Evolutionary conservation across 768 basidiomycete species (phyloP), one percentile per base, ranked within the genome.

Genomic region (Trametes gibbosa): DNA sequence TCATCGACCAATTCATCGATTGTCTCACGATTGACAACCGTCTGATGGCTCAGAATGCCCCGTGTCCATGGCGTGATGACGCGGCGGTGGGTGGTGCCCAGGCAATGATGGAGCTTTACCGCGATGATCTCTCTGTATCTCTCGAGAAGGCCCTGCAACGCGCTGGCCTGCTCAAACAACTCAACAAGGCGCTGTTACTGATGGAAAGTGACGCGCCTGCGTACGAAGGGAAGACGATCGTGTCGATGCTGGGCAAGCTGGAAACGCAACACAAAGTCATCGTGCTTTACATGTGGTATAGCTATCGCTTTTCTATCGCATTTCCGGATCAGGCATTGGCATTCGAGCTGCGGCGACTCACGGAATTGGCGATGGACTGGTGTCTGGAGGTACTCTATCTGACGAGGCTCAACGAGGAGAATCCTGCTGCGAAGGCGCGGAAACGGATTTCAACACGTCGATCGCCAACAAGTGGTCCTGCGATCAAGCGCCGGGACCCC

Each of bases 281-380:
- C 27, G 85, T 87, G 14, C 65, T 89, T 21, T 98, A 98, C 72
- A 75, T 93, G 49, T 99, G 96, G 96, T 77, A 95, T 63, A 77
- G 79, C 19, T 86, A 83, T 70, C 86, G 95, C 39, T 78, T 83
- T 58, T 78, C 83, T 0, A 76, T 92, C 52, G 77, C 85, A 8
- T 98, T 89, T 70, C 72, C 80, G 4, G 77, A 88, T n/a, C 74
- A 79, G 32, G 69, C 74, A 6, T 70, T 74, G 25, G 88, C 85
- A 1, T 63, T 71, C 13, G 73, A 68, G 16, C 66, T 92, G 45
- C 91, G 93, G 69, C 68, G 68, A 13, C 74, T 87, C 25, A 75
- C 86, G 7, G 92, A 96, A 73, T 67, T 68, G 35, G 85, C 79
- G 14, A 78, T 95, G 66, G 86, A 92, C 49, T 86, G 84, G 77